A percentile compares a stretch with the other conserved stretches of the same genome.
Evolutionary conservation across 2,329 filamentous ascomycete genomes (phyloP).

Genomic region (Raffaelea arxii): DNA sequence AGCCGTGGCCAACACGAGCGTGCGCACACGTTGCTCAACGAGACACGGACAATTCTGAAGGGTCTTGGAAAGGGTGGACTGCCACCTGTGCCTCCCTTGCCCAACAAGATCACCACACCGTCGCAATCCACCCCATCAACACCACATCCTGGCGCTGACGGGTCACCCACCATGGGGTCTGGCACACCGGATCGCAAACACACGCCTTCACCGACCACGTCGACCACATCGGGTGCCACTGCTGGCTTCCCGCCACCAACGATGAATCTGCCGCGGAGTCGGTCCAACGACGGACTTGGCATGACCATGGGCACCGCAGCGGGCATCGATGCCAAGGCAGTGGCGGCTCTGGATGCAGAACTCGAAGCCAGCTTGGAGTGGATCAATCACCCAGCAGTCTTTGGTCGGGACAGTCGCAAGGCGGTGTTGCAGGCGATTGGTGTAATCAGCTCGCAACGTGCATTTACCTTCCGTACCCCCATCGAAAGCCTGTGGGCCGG

Average conservation of each 20-base stretch:
- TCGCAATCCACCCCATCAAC: slow-evolving; percentile 35
- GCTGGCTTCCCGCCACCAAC: slow-evolving; percentile 27
- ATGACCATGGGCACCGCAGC: slow-evolving; percentile 38
- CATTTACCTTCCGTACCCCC: slow-evolving; percentile 84
- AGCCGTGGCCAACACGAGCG: slow-evolving; percentile 88
- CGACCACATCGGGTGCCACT: slow-evolving; percentile 31
- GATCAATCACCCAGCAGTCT: slow-evolving; percentile 95
- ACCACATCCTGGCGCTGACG: slow-evolving; percentile 34
- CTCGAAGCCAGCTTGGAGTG: slow-evolving; percentile 86
- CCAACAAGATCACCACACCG: slow-evolving; percentile 26
- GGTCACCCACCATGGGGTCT: slow-evolving; percentile 28
- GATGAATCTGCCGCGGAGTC: slow-evolving; percentile 38
- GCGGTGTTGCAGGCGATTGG: slow-evolving; percentile 93
- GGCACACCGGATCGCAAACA: slow-evolving; percentile 45
- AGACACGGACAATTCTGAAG: slow-evolving; percentile 91
- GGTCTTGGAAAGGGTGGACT: slow-evolving; percentile 91
- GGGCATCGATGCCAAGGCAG: slow-evolving; percentile 75
- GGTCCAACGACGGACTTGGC: slow-evolving; percentile 48
- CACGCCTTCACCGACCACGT: slow-evolving; percentile 44
- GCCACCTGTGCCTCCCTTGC: slow-evolving; percentile 69
- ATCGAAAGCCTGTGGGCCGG: slow-evolving; percentile 85
- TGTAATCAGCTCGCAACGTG: slow-evolving; percentile 88
- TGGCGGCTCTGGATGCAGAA: slow-evolving; percentile 81
- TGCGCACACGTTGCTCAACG: slow-evolving; percentile 81
- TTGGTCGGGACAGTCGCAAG: slow-evolving; percentile 87